Conservation (phyloP, 305 asterid species). For the Fraxinus dipetala region DNA sequence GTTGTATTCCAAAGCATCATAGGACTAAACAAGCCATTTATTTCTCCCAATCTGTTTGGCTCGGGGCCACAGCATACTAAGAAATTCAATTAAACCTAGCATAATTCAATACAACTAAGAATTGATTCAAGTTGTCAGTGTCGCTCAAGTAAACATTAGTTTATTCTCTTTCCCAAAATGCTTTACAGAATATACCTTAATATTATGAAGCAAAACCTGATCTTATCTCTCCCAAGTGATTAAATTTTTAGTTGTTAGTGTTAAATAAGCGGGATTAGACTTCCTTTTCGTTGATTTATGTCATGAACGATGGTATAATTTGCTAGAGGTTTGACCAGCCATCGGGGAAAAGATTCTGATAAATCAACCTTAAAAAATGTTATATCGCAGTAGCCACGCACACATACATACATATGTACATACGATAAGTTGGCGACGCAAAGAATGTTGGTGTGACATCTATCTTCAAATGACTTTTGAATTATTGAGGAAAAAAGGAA, state of each 20-base stretch:
- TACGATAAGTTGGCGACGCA: neutral
- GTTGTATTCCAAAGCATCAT: neutral
- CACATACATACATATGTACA: neutral
- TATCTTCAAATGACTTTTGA: conserved; percentile 24
- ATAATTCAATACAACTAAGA: neutral
- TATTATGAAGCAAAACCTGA: neutral
- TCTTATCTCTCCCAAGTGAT: neutral
- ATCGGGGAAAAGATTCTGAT: neutral
- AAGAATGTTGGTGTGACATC: conserved; percentile 23
- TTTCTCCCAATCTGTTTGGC: neutral
- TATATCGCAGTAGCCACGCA: neutral
- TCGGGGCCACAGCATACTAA: neutral
- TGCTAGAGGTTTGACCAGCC: neutral
- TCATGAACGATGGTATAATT: too few species aligned
- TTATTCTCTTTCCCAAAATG: neutral
- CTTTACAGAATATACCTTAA: neutral
- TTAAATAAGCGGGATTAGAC: neutral
- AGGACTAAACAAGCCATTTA: neutral
- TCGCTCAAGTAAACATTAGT: neutral
- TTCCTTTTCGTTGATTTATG: neutral
- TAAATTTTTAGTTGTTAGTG: neutral
- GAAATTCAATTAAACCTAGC: neutral
- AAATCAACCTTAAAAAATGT: neutral
- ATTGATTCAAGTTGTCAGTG: neutral
- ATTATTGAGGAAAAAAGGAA: conserved; percentile 35